Conservation (phyloP, 169 alveolate species). For the Plasmodium coatneyi region DNA sequence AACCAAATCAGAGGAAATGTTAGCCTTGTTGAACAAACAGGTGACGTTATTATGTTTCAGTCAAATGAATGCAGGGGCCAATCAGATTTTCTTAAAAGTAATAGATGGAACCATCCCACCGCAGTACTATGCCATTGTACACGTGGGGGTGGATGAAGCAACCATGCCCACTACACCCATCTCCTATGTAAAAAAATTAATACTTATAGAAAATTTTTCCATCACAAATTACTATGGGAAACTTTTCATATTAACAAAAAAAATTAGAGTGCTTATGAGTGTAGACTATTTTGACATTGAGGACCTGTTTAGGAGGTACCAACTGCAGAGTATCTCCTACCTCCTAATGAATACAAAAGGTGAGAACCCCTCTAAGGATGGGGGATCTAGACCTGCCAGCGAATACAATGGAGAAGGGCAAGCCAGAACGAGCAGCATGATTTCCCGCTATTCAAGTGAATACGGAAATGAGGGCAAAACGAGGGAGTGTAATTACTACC, state of each 20-base stretch:
- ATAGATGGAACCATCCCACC: conserved; percentile 67
- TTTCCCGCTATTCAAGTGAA: neutral
- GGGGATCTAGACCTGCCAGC: neutral
- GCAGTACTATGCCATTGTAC: conserved; percentile 59
- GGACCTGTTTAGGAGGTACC: conserved; percentile 41
- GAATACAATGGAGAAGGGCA: neutral
- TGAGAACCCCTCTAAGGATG: neutral
- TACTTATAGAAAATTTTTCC: conserved; percentile 38
- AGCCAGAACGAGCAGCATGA: neutral
- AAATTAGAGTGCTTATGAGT: conserved; percentile 17
- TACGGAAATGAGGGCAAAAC: neutral
- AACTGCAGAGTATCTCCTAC: conserved; percentile 57
- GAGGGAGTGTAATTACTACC: neutral
- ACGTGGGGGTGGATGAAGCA: conserved; percentile 38
- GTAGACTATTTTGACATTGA: conserved; percentile 45
- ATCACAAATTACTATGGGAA: conserved; percentile 67
- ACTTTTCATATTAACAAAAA: conserved; percentile 57
- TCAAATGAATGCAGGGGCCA: conserved; percentile 71
- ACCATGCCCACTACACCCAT: neutral
- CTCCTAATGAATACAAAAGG: conserved; percentile 18
- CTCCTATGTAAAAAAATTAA: conserved; percentile 62
- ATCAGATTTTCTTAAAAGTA: conserved; percentile 59
- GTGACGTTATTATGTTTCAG: conserved; percentile 56
- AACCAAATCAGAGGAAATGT: conserved; percentile 27
- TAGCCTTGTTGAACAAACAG: conserved; percentile 25